Evolutionary conservation across 768 basidiomycete species (phyloP), one percentile per base, ranked within the genome.

Genomic region (Lactarius trivialis): DNA sequence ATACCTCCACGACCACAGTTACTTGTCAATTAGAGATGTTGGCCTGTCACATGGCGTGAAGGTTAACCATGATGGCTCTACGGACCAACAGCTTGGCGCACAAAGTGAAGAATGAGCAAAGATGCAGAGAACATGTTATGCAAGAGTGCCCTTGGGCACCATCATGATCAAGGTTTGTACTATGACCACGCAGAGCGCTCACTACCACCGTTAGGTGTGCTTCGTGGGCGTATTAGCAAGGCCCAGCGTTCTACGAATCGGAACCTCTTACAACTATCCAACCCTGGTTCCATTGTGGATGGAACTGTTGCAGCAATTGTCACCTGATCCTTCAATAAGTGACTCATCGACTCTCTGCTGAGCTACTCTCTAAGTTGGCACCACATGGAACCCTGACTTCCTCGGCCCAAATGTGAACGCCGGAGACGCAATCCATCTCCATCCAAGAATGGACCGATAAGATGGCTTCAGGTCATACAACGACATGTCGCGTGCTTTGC

Each of bases 351-450:
- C 85, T 89, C 66, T 77, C 82, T 0, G 87, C 91, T 6, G 84
- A 85, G 0, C 63, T 86, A 3, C 75, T 91, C 49, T 90, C 88
- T 1, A 89, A 91, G 72, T 81, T 91, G 19, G 88, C 88, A 17
- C 89, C 89, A 0, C 88, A 88, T 60, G 88, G n/a, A 90, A 69
- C 79, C 86, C 60, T n/a, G n/a, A n/a, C n/a, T n/a, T 91, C 11
- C 77, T 89, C 3, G 89, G 90, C 0, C 76, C 89, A 41, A 91
- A 91, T 68, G 79, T 79, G 53, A 83, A 82, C 54, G 76, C 72
- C 0, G 88, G 89, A 0, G 75, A 83, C n/a, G 66, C 77, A 24
- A 88, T 91, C 67, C 86, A 85, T 69, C 73, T 91, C 3, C 81
- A 88, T 19, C 69, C 91, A 53, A 76, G 89, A 21, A 90, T 89